Conservation (phyloP, 192 early-diverging fungal species). For the Coemansia sp. region DNA sequence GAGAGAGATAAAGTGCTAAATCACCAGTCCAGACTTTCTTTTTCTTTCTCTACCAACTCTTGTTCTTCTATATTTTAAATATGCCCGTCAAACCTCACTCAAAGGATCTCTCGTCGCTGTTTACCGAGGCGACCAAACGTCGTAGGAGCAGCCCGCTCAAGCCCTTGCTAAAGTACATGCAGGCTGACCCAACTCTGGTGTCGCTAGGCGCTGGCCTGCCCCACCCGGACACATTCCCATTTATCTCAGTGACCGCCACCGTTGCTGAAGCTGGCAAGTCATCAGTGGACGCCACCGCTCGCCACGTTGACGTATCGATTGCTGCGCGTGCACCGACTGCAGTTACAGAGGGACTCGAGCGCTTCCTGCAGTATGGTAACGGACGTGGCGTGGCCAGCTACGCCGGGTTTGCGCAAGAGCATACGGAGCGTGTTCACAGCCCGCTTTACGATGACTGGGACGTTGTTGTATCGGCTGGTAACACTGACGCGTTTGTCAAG, state of each 20-base stretch:
- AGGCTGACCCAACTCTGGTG: constrained; percentile 54
- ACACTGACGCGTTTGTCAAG: constrained; percentile 63
- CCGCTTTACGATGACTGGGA: constrained; percentile 68
- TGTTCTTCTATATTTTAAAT: not conserved
- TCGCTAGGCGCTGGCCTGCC: constrained; percentile 73
- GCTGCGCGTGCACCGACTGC: constrained; percentile 5
- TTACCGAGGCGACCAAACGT: constrained; percentile 33
- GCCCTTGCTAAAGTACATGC: constrained; percentile 45
- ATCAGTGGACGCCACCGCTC: constrained; percentile 55
- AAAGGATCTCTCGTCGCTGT: constrained; percentile 38
- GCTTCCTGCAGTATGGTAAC: constrained; percentile 65
- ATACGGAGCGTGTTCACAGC: constrained; percentile 49
- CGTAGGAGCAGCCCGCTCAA: constrained; percentile 53
- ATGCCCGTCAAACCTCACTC: constrained; percentile 35
- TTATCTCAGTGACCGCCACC: constrained; percentile 54
- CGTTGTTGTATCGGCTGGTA: constrained; percentile 61
- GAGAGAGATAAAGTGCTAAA: not conserved
- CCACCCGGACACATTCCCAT: constrained; percentile 66
- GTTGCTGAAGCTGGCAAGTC: constrained; percentile 62
- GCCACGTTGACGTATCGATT: constrained; percentile 17
- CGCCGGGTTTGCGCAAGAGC: constrained; percentile 47
- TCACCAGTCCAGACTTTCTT: not conserved
- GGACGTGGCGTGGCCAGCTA: constrained; percentile 57
- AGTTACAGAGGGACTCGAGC: constrained; percentile 39
- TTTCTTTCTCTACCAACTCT: not conserved